Conservation (phyloP, 2,329 filamentous ascomycete genomes). For the Epichloe bromicola region DNA sequence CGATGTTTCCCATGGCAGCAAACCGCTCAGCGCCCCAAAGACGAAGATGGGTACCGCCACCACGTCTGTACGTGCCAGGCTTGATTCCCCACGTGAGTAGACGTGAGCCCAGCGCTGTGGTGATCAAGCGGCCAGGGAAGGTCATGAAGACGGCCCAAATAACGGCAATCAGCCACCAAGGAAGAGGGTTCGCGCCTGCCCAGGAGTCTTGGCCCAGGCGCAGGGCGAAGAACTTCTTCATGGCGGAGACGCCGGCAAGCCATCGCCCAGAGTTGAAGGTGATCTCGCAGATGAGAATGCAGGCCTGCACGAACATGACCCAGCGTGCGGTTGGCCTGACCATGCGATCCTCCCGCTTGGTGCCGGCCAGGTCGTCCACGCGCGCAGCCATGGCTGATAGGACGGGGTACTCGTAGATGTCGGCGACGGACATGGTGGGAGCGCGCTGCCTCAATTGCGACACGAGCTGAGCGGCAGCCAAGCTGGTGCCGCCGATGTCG, state of each 20-base stretch:
- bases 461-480: conserved; percentile 12
- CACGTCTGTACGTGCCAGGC: conserved; percentile 10
- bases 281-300: conserved; percentile 6
- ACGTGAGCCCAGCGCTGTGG: conserved; percentile 4
- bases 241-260: conserved; percentile 4
- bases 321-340: conserved; percentile 10
- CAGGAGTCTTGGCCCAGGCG: conserved; percentile 3
- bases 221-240: conserved; percentile 8
- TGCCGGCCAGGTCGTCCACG: conserved; percentile 8
- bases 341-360: conserved; percentile 5
- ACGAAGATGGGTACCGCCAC: conserved; percentile 8
- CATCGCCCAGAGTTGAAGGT: conserved; percentile 7
- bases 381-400: conserved; percentile 8
- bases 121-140: conserved; percentile 9
- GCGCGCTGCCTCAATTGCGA: conserved; percentile 10
- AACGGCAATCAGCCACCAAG: conserved; percentile 8
- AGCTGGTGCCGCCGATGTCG: conserved; percentile 12
- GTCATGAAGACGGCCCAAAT: conserved; percentile 8
- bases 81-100: conserved; percentile 7
- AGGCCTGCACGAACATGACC: conserved; percentile 9
- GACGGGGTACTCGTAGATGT: conserved; percentile 10
- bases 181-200: conserved; percentile 6
- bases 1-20: conserved; percentile 4
- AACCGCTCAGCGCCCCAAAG: conserved; percentile 10
- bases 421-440: conserved; percentile 11